These are phyloP conservation scores for Fusarium globosum DNA, from an alignment of 2,329 filamentous ascomycete species.

Conservation along the genomic window DNA sequence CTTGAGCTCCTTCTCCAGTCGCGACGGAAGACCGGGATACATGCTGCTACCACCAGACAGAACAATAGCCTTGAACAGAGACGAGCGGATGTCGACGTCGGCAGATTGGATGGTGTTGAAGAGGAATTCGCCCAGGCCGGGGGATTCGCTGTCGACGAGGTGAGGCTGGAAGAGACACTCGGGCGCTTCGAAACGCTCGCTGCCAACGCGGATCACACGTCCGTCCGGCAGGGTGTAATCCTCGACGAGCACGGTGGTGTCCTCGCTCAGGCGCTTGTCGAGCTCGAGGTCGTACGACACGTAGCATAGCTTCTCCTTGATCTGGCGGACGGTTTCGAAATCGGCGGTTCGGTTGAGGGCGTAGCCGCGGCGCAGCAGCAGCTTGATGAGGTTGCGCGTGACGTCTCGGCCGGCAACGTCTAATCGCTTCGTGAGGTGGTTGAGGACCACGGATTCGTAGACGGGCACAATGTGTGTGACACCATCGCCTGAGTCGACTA, in stretches of 20 bases:
- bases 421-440: constrained; percentile 92
- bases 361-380: constrained; percentile 93
- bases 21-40: constrained; percentile 95
- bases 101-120: constrained; percentile 99
- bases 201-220: constrained; percentile 93
- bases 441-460: constrained; percentile 97
- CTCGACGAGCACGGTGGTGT: constrained; percentile 96
- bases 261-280: constrained; percentile 94
- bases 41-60: constrained; percentile 97
- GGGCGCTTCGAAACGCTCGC: constrained; percentile 96
- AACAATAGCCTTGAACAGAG: constrained; percentile 96
- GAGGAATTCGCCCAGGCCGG: constrained; percentile 94
- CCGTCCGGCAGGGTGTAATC: constrained; percentile 98
- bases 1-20: constrained; percentile 98
- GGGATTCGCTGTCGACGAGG: constrained; percentile 96
- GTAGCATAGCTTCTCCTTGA: constrained; percentile 99
- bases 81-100: constrained; percentile 93
- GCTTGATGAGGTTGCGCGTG: constrained; percentile 96
- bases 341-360: constrained; percentile 98
- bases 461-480: constrained; percentile 99
- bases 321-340: constrained; percentile 98
- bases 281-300: constrained; percentile 98
- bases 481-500: constrained; percentile 97
- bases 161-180: constrained; percentile 99
- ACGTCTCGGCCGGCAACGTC: constrained; percentile 97